A percentile compares a stretch with the other conserved stretches of the same genome.
Conservation (phyloP, 2,329 filamentous ascomycete species). For the Grosmannia huntii region DNA sequence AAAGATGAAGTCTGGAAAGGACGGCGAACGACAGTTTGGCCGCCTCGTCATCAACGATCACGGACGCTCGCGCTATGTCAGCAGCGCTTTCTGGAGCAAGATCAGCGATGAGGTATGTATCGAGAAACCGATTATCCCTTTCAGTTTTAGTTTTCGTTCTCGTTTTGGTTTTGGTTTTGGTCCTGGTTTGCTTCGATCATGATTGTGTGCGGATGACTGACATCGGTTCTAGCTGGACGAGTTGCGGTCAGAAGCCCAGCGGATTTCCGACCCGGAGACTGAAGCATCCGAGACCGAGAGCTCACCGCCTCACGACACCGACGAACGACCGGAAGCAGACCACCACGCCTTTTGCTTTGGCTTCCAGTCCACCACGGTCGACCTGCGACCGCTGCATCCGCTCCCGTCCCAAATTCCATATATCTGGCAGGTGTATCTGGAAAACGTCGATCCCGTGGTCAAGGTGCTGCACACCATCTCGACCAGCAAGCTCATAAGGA, state of each 20-base stretch:
- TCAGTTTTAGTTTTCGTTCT: no score
- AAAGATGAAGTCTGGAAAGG: constrained; percentile 16
- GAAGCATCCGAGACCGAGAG: constrained; percentile 50
- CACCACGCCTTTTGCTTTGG: constrained; percentile 64
- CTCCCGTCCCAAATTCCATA: constrained; percentile 43
- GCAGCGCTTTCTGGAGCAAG: constrained; percentile 64
- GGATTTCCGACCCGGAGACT: constrained; percentile 38
- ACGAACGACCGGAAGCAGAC: constrained; percentile 25
- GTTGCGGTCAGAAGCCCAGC: constrained; percentile 36
- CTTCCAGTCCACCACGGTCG: constrained; percentile 57
- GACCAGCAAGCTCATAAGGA: constrained; percentile 24
- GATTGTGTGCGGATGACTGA: not conserved
- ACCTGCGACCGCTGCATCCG: constrained; percentile 36
- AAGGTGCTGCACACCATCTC: constrained; percentile 34
- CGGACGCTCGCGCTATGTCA: constrained; percentile 59
- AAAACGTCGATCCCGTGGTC: constrained; percentile 35
- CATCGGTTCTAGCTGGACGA: constrained; percentile 24
- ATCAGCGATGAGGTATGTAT: constrained; percentile 55
- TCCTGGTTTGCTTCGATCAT: not conserved
- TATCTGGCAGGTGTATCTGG: constrained; percentile 34
- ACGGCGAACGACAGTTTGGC: constrained; percentile 45
- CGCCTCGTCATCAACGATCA: constrained; percentile 57
- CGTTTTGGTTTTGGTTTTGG: no score
- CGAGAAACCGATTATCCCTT: no score
- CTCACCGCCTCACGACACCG: constrained; percentile 31